These are phyloP conservation scores for Boletus tylopilopsis DNA, from an alignment of 768 basidiomycete species.

Conservation along the genomic window DNA sequence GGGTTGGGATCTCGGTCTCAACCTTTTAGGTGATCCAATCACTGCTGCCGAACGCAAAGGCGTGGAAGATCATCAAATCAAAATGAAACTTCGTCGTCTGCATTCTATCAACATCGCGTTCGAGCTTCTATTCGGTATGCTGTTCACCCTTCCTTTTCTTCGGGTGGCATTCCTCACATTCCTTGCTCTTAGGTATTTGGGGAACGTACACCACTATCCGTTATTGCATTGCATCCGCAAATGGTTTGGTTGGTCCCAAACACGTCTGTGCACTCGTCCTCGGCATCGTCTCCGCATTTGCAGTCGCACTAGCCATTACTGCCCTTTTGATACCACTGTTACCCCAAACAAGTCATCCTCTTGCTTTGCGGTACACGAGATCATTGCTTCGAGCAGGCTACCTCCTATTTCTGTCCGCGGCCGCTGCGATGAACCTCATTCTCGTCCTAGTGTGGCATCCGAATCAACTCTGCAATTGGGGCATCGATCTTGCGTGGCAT, in stretches of 20 bases:
- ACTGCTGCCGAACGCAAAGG: slow-evolving; percentile 31
- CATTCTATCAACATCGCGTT: slow-evolving; percentile 27
- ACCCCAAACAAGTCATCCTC: slow-evolving; percentile 23
- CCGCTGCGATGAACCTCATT: slow-evolving; percentile 53
- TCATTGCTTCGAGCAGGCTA: slow-evolving; percentile 39
- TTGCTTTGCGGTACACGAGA: slow-evolving; percentile 11
- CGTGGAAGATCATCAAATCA: slow-evolving; percentile 24
- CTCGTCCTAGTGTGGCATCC: slow-evolving; percentile 53
- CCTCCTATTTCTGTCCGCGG: slow-evolving; percentile 45
- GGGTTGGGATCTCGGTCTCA: slow-evolving; percentile 30
- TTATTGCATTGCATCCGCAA: slow-evolving; percentile 59
- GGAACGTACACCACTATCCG: slow-evolving; percentile 58
- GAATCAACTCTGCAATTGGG: slow-evolving; percentile 52
- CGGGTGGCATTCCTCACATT: background rate
- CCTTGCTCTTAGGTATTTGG: slow-evolving; percentile 45
- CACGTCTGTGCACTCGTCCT: slow-evolving; percentile 33
- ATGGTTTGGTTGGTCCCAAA: slow-evolving; percentile 40
- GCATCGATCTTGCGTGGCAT: slow-evolving; percentile 68
- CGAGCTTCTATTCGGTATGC: slow-evolving; percentile 36
- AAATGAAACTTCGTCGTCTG: slow-evolving; percentile 34
- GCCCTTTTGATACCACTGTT: slow-evolving; percentile 38
- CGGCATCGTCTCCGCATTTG: slow-evolving; percentile 21
- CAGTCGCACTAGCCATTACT: slow-evolving; percentile 29
- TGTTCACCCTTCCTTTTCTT: slow-evolving; percentile 1
- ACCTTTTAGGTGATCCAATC: slow-evolving; percentile 30